Conservation (phyloP, 2,329 filamentous ascomycete genomes). For the Colletotrichum godetiae region DNA sequence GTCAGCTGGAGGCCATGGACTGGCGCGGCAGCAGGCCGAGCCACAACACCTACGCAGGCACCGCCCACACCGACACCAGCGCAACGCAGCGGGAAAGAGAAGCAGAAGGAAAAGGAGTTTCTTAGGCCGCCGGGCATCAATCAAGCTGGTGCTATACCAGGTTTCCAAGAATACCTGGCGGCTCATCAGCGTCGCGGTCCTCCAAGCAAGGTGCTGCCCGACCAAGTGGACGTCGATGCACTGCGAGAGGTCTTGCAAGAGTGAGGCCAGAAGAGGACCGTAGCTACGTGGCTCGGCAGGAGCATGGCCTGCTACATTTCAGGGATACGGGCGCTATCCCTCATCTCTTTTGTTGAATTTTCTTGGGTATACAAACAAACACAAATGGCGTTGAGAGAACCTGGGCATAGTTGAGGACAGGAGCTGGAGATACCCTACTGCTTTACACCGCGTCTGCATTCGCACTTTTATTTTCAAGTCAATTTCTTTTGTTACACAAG, state of each 20-base stretch:
- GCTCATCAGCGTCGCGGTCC: constrained; percentile 62
- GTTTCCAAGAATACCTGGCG: constrained; percentile 71
- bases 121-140: constrained; percentile 79
- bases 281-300: neutral
- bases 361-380: neutral
- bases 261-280: neutral
- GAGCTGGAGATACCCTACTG: constrained; percentile 31
- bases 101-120: constrained; percentile 46
- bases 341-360: neutral
- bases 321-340: neutral
- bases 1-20: constrained; percentile 63
- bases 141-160: constrained; percentile 79
- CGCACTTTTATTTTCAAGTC: neutral
- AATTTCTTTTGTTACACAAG: constrained; percentile 17
- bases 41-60: constrained; percentile 19
- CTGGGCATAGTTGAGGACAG: constrained; percentile 20
- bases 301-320: neutral
- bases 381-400: constrained; percentile 10
- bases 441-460: constrained; percentile 14
- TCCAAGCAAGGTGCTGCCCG: constrained; percentile 67
- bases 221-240: constrained; percentile 68
- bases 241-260: constrained; percentile 68
- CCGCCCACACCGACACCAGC: constrained; percentile 38
- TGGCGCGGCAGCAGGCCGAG: constrained; percentile 25
- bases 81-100: constrained; percentile 16